Evolutionary conservation across 345 rosid genomes (phyloP), one percentile per base, ranked within the genome.

Genomic region (Euphorbia pulcherrima): DNA sequence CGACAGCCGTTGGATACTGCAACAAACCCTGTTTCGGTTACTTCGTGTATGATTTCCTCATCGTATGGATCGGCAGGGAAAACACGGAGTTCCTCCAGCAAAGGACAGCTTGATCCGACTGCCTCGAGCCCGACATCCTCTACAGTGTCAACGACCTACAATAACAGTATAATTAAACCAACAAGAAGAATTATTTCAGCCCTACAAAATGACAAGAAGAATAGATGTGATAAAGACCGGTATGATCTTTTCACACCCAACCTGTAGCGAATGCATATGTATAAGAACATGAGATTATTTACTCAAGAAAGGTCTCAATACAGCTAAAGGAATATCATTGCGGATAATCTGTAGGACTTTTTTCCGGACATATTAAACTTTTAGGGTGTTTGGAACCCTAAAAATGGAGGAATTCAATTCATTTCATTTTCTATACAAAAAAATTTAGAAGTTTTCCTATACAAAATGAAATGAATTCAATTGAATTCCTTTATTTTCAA

Each of bases 31-130:
- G 66, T 76, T 75, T 87, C 92, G 16, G 89, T 85, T 30, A 87
- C 88, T 48, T 84, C 85, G 52, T 79, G 83, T 55, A 65, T 26
- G 29, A 76, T 77, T 59, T 85, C 88, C 60, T 81, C 83, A 0
- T 76, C 92, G 64, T 80, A 87, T 16, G 89, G 92, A 70, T 85
- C 79, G 16, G 82, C 82, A 8, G 92, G 92, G 81, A 83, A 87
- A 71, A 87, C 92, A 56, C 92, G 83, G 21, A 87, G 85, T 73
- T 87, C 92, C 85, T 85, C 88, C 13, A 87, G 86, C 64, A 81
- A 69, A 28, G 84, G 79, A 68, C 92, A 87, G 72, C 72, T 70
- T 17, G 69, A 62, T 69, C 83, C 92, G 39, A 87, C 74, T 28
- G 92, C 84, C 68, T 79, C 84, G 55, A 87, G 85, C 21, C 92